Evolutionary conservation across 495 filamentous ascomycete species (phyloP), one percentile per base, ranked within the genome.

Genomic region (Podospora comata): DNA sequence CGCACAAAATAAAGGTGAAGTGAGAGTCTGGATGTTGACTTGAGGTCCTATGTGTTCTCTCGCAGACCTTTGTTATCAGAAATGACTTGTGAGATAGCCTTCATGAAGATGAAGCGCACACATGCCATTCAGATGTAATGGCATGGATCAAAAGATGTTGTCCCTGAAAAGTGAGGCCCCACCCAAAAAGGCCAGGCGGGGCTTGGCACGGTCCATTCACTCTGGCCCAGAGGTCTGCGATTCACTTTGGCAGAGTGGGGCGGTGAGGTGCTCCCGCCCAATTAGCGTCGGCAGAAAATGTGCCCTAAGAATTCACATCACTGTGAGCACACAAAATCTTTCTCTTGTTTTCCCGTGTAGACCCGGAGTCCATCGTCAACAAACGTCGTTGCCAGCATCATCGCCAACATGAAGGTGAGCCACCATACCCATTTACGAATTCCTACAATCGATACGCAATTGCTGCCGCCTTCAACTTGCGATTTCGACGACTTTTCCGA

Each of bases 391-490:
- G 71, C 71, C 71, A 75, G 66, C 30, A 74, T 73, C 74, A 74
- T 73, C 74, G 77, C 72, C 74, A 79, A 74, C 66, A 79, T 79
- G 77, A 79, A 79, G 77, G 77, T 77, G 62, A 64, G 75, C 60
- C 27, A 11, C 4, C 65, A 58, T 48, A 16, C 60, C 18, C 19
- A 20, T 3, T 23, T 9, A 7, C 20, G 18, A 59, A 18, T 61
- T 23, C 53, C 62, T 28, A 7, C 28, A 20, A 18, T 26, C 48
- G 60, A 18, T 4, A 23, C 20, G 18, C n/a, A 13, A 66, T 59
- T 18, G 9, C 4, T 44, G 27, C 11, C 13, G 54, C 9, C 30
- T 60, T 48, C 15, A 48, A 48, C 13, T 59, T 54, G 15, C 56
- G 19, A 48, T 57, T 32, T 20, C 18, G 48, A 44, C 56, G 34